Conservation (phyloP, 148 eudicot species). For the Hydrangea macrophylla region DNA sequence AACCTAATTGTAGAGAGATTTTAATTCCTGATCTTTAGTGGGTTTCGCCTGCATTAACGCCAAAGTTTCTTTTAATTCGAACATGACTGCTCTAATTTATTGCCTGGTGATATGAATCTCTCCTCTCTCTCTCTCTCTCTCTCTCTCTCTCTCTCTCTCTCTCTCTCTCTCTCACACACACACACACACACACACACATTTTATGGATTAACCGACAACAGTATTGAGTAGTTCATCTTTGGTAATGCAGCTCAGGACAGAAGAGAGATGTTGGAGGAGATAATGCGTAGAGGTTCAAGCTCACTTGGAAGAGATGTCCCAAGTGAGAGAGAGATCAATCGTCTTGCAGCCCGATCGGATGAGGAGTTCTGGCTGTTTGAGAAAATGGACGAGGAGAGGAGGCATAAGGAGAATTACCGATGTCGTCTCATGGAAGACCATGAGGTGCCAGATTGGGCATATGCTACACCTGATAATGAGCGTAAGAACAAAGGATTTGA, state of each 20-base stretch:
- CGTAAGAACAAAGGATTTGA: slow-evolving; percentile 75
- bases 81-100: background rate
- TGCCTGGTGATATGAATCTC: background rate
- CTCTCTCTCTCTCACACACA: no score
- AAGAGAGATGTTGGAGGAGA: slow-evolving; percentile 89
- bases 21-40: background rate
- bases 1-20: background rate
- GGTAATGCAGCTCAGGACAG: slow-evolving; percentile 87
- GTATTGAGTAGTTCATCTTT: slow-evolving; percentile 15
- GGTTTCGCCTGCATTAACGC: background rate
- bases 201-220: background rate
- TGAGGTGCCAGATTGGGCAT: slow-evolving; percentile 98
- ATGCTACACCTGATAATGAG: slow-evolving; percentile 46
- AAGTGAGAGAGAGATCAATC: slow-evolving; percentile 94
- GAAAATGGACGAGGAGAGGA: slow-evolving; percentile 95
- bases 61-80: background rate
- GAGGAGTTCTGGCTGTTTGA: slow-evolving; percentile 96
- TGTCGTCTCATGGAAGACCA: slow-evolving; percentile 90
- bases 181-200: no score
- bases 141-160: background rate
- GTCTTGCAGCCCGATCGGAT: slow-evolving; percentile 90
- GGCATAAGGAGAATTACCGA: slow-evolving; percentile 71
- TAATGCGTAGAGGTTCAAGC: slow-evolving; percentile 95
- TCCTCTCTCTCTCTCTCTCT: background rate
- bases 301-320: slow-evolving; percentile 90